Percentiles rank a stretch among this genome's conserved stretches.
These are phyloP conservation scores for Exobasidium rhododendri DNA, from an alignment of 1,284 basidiomycete genomes.

Conservation along the genomic window DNA sequence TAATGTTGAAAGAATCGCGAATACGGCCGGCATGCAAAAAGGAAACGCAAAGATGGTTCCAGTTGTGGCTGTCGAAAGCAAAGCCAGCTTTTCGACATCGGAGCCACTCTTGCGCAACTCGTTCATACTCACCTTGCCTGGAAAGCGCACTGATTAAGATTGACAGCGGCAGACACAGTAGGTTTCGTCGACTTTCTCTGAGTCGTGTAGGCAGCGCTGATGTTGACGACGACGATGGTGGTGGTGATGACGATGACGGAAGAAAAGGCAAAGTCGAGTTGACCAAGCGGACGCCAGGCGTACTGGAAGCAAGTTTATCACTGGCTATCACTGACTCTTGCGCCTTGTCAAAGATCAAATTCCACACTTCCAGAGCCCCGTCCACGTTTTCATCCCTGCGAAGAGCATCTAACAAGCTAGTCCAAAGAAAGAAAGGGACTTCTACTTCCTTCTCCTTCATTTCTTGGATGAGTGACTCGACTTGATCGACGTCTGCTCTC, in stretches of 20 bases:
- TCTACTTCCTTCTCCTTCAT: neutral
- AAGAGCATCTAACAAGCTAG: conserved; percentile 1
- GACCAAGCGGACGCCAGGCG: too few species aligned
- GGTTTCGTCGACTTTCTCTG: conserved; percentile 56
- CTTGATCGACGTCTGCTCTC: neutral
- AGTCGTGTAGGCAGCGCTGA: too few species aligned
- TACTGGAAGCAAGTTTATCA: neutral
- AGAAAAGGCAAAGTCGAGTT: neutral
- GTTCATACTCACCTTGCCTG: conserved; percentile 61
- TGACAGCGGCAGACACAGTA: conserved; percentile 75
- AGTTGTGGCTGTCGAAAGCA: conserved; percentile 83
- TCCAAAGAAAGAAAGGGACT: neutral
- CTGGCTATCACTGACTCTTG: neutral
- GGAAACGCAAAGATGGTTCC: conserved; percentile 78
- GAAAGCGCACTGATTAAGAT: conserved; percentile 70
- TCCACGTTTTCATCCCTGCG: neutral
- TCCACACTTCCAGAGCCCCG: neutral
- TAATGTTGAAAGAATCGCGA: conserved; percentile 1
- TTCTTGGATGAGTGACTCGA: neutral
- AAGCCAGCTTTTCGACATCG: conserved; percentile 68
- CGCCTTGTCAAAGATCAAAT: neutral
- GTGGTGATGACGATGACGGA: too few species aligned
- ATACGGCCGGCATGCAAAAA: conserved; percentile 72
- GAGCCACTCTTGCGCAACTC: conserved; percentile 70
- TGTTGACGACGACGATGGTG: too few species aligned